phyloP scores from a whole-genome alignment of 1,284 basidiomycete genomes.

The Rhizoctonia solani region DNA sequence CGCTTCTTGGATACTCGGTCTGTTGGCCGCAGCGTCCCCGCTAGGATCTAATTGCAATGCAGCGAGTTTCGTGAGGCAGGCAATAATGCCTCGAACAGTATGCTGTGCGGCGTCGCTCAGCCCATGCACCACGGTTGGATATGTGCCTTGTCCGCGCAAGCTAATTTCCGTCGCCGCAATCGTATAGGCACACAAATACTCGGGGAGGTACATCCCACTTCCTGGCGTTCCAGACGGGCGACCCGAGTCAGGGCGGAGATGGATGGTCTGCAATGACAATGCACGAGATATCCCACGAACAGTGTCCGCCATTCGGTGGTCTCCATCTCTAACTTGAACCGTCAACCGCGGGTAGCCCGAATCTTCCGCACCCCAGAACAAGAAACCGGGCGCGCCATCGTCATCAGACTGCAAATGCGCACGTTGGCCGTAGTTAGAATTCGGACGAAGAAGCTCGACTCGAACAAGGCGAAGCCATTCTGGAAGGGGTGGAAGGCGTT shows the following conservation, averaged over 20 bases:
- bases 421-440: conserved; percentile 52
- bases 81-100: conserved; percentile 70
- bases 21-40: conserved; percentile 63
- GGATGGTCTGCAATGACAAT: conserved; percentile 72
- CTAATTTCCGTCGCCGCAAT: conserved; percentile 81
- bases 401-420: conserved; percentile 63
- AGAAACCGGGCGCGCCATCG: conserved; percentile 80
- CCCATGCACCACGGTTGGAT: conserved; percentile 65
- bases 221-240: conserved; percentile 73
- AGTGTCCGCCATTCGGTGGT: conserved; percentile 76
- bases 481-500: conserved; percentile 55
- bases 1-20: conserved; percentile 63
- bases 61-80: conserved; percentile 69
- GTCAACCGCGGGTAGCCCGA: conserved; percentile 62
- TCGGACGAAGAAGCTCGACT: conserved; percentile 75
- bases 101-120: conserved; percentile 64
- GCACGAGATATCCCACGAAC: conserved; percentile 70
- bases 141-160: conserved; percentile 64
- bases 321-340: conserved; percentile 56
- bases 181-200: conserved; percentile 89
- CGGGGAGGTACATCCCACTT: conserved; percentile 81
- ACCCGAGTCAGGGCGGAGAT: conserved; percentile 73
- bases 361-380: conserved; percentile 82
- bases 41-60: conserved; percentile 69
- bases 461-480: conserved; percentile 83